Evolutionary conservation across 2,329 filamentous ascomycete species (phyloP), one percentile per base, ranked within the genome.

Genomic region (Fusarium stilboides): DNA sequence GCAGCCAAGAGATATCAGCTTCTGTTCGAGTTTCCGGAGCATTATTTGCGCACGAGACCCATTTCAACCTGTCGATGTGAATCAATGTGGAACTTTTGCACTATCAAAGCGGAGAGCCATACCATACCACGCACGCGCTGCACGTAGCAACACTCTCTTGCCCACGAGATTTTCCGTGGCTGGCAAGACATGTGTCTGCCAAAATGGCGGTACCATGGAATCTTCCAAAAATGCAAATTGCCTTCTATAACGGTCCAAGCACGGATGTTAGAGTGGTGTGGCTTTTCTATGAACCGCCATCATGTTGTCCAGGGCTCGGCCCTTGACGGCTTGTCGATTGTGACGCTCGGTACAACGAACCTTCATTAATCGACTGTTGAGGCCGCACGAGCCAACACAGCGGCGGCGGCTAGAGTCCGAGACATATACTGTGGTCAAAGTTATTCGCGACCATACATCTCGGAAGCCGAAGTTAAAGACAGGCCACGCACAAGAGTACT

Each of bases 1-100:
- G 44, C 59, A 63, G 56, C 44, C 52, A 58, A 54, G 62, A 54
- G 57, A 54, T 64, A 51, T 46, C 64, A 55, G 51, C 46, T 43
- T 62, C 26, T 34, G 47, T 24, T 56, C 22, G 10, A 62, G 14
- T 22, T 62, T n/a, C 44, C 39, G 50, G 28, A 46, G 52, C 51
- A 50, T 62, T 66, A 28, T 15, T 53, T 44, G 34, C 44, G 66
- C 66, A 69, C 50, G 66, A 67, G 66, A 55, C 57, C 57, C 37
- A 45, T 55, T 43, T 50, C 54, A 49, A 65, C 22, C 44, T 36
- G 39, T 58, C 13, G 36, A 62, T 51, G 47, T 50, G 55, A 55
- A 46, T 51, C 56, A 56, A 64, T 34, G 62, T 57, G 68, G 68
- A 69, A 71, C 68, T 71, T 71, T 71, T 71, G 68, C 56, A 24